Conservation (phyloP, 495 filamentous ascomycete species). For the Neurospora sp. region DNA sequence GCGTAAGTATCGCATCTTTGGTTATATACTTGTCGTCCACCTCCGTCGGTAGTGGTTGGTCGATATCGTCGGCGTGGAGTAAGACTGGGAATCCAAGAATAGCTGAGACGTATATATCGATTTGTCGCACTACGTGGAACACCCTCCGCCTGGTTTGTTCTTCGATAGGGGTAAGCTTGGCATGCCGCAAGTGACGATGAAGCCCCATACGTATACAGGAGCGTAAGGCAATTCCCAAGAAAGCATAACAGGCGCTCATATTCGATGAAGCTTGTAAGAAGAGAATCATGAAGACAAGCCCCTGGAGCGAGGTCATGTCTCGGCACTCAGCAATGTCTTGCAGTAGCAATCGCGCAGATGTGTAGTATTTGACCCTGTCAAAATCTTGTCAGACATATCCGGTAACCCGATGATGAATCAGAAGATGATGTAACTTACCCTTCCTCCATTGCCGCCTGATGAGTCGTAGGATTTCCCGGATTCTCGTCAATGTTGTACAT, state of each 20-base stretch:
- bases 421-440: slow-evolving; percentile 42
- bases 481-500: slow-evolving; percentile 58
- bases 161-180: slow-evolving; percentile 75
- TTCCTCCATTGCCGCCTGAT: slow-evolving; percentile 68
- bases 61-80: slow-evolving; percentile 80
- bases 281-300: slow-evolving; percentile 83
- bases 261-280: slow-evolving; percentile 89
- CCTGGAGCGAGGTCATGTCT: slow-evolving; percentile 76
- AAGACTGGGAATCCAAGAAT: slow-evolving; percentile 78
- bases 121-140: slow-evolving; percentile 85
- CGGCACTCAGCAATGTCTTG: slow-evolving; percentile 88
- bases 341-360: slow-evolving; percentile 58
- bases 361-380: slow-evolving; percentile 74
- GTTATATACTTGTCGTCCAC: slow-evolving; percentile 93
- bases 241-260: slow-evolving; percentile 86
- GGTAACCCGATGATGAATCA: slow-evolving; percentile 2
- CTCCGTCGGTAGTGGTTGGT: slow-evolving; percentile 75
- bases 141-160: slow-evolving; percentile 72
- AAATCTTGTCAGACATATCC: slow-evolving; percentile 6
- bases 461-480: slow-evolving; percentile 27
- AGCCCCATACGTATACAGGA: slow-evolving; percentile 80
- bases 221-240: slow-evolving; percentile 80
- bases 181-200: slow-evolving; percentile 62
- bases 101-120: slow-evolving; percentile 90
- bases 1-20: slow-evolving; percentile 56